Conservation (phyloP, 1,284 basidiomycete species). For the Rhodotorula sp. region DNA sequence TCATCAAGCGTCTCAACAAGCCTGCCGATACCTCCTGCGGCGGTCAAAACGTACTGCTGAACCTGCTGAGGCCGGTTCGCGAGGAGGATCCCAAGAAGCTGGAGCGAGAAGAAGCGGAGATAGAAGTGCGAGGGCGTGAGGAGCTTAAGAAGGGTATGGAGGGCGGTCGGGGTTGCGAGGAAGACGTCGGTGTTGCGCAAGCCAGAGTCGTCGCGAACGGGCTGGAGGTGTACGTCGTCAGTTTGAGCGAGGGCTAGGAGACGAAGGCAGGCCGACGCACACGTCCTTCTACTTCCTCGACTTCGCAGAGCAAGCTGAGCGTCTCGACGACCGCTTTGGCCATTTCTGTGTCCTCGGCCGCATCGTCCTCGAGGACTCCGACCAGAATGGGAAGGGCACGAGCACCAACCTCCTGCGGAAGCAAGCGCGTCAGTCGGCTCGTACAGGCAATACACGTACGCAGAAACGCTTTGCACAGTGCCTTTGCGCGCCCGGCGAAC, state of each 20-base stretch:
- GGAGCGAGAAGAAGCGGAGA: constrained; percentile 78
- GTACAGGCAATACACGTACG: background rate
- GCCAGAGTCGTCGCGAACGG: constrained; percentile 62
- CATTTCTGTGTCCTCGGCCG: constrained; percentile 81
- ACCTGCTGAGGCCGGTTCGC: constrained; percentile 74
- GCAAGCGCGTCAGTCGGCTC: background rate
- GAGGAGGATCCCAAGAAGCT: constrained; percentile 75
- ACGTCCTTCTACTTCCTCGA: constrained; percentile 46
- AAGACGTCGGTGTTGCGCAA: constrained; percentile 70
- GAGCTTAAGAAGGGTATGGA: constrained; percentile 73
- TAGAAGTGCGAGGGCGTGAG: constrained; percentile 69
- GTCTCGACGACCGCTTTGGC: constrained; percentile 88
- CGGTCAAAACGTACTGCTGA: constrained; percentile 84
- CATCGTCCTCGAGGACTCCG: constrained; percentile 72
- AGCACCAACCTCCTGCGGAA: constrained; percentile 66
- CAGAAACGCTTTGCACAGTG: too few species aligned
- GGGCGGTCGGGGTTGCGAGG: constrained; percentile 65
- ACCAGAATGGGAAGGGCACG: constrained; percentile 71
- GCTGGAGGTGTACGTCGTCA: constrained; percentile 41
- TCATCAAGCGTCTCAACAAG: constrained; percentile 74
- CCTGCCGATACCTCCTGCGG: constrained; percentile 65
- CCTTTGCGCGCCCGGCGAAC: background rate
- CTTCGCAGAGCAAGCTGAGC: constrained; percentile 69
- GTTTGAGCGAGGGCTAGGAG: background rate
- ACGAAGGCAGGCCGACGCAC: constrained; percentile 15